These are phyloP conservation scores for Solanum acaule DNA, from an alignment of 257 asterid species.

Conservation along the genomic window DNA sequence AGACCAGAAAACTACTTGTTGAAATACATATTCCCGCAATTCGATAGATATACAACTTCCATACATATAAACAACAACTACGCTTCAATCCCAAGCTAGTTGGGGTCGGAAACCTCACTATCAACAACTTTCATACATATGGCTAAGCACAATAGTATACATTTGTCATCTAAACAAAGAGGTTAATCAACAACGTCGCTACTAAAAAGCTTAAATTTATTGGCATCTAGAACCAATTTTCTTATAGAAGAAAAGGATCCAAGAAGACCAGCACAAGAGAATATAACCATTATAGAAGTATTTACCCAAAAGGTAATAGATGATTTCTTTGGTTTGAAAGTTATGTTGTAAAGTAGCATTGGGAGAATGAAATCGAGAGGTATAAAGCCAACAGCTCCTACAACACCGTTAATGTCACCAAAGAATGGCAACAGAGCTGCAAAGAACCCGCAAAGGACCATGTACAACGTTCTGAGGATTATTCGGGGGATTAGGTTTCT, in stretches of 20 bases:
- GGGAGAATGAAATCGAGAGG: conserved; percentile 92
- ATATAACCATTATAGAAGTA: conserved; percentile 45
- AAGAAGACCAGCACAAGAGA: conserved; percentile 70
- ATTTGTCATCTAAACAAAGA: neutral
- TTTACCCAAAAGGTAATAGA: conserved; percentile 59
- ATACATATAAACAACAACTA: neutral
- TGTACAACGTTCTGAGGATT: conserved; percentile 58
- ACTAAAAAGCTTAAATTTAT: conserved; percentile 67
- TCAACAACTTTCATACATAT: neutral
- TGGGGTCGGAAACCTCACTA: neutral
- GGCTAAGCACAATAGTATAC: neutral
- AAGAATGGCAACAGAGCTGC: conserved; percentile 98
- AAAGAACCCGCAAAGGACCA: conserved; percentile 61
- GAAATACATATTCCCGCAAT: neutral
- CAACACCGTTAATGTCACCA: conserved; percentile 79
- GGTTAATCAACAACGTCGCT: conserved; percentile 57
- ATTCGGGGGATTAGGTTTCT: conserved; percentile 82
- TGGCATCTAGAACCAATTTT: conserved; percentile 69
- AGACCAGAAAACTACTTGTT: neutral
- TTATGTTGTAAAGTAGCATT: conserved; percentile 90
- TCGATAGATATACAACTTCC: neutral
- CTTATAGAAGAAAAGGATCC: conserved; percentile 78
- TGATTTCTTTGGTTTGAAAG: conserved; percentile 44
- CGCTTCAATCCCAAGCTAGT: neutral
- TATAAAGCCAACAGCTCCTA: conserved; percentile 90